Conservation (phyloP, 2,329 filamentous ascomycete species). For the Atkinsonella hypoxylon region DNA sequence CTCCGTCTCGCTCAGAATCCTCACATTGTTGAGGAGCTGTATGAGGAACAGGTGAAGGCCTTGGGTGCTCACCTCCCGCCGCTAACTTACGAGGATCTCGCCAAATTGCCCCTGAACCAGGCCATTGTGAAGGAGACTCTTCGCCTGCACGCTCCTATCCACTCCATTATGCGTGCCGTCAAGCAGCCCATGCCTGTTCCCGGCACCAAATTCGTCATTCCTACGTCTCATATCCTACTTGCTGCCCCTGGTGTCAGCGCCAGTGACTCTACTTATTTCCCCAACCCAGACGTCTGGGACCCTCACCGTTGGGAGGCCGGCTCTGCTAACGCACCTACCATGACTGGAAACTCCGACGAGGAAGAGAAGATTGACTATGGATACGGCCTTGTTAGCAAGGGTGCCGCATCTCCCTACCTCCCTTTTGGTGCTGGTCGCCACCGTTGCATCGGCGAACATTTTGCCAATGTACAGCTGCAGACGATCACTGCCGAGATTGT, state of each 20-base stretch:
- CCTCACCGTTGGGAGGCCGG: slow-evolving; percentile 79
- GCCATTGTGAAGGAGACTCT: slow-evolving; percentile 87
- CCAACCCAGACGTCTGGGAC: slow-evolving; percentile 72
- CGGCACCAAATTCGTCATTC: slow-evolving; percentile 72
- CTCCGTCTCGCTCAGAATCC: slow-evolving; percentile 68
- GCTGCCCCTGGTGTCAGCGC: slow-evolving; percentile 76
- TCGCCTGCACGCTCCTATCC: slow-evolving; percentile 81
- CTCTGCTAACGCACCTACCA: slow-evolving; percentile 39
- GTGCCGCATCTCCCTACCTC: slow-evolving; percentile 77
- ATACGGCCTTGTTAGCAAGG: slow-evolving; percentile 87
- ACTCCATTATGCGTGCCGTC: slow-evolving; percentile 88
- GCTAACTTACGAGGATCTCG: slow-evolving; percentile 65
- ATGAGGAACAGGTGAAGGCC: slow-evolving; percentile 64
- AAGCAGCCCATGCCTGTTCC: slow-evolving; percentile 77
- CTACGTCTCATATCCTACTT: slow-evolving; percentile 68
- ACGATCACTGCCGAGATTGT: slow-evolving; percentile 72
- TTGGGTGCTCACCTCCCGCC: slow-evolving; percentile 65
- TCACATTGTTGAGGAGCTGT: slow-evolving; percentile 67
- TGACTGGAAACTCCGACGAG: slow-evolving; percentile 36
- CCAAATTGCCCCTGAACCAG: slow-evolving; percentile 68
- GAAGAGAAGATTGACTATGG: slow-evolving; percentile 84
- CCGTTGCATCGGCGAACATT: slow-evolving; percentile 92
- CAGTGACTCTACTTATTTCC: slow-evolving; percentile 63
- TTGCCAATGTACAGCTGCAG: slow-evolving; percentile 84
- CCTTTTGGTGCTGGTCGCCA: slow-evolving; percentile 90